A percentile compares a stretch with the other conserved stretches of the same genome.
These are phyloP conservation scores for Globisporangium emineosum DNA, from an alignment of 352 stramenopile species.

Conservation along the genomic window DNA sequence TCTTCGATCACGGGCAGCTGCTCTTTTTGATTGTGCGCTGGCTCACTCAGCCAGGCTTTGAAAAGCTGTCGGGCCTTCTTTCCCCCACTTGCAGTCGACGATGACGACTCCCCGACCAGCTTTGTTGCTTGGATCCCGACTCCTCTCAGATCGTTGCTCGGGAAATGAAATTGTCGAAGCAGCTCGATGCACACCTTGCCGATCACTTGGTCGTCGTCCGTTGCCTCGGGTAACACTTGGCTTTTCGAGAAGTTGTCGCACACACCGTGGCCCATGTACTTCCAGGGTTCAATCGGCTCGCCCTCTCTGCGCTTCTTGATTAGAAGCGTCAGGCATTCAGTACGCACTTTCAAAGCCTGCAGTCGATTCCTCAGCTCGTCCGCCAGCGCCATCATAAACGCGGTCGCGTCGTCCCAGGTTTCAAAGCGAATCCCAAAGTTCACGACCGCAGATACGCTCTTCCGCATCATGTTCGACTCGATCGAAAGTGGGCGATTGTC, in stretches of 20 bases:
- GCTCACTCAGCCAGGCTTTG: slow-evolving; percentile 49
- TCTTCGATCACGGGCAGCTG: slow-evolving; percentile 1
- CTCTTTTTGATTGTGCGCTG: slow-evolving; percentile 3
- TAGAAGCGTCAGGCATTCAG: slow-evolving; percentile 73
- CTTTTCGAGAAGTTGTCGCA: slow-evolving; percentile 88
- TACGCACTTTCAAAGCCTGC: slow-evolving; percentile 47
- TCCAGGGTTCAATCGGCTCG: slow-evolving; percentile 66
- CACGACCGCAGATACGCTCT: slow-evolving; percentile 90
- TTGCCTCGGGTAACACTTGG: slow-evolving; percentile 51
- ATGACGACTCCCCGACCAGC: slow-evolving; percentile 24
- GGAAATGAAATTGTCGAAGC: slow-evolving; percentile 57
- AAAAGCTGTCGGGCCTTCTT: slow-evolving; percentile 38
- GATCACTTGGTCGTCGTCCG: slow-evolving; percentile 53
- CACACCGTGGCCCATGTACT: slow-evolving; percentile 85
- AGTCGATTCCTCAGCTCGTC: slow-evolving; percentile 73
- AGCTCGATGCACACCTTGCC: slow-evolving; percentile 51
- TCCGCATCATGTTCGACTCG: slow-evolving; percentile 69
- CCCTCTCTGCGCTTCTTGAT: slow-evolving; percentile 80
- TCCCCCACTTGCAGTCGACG: slow-evolving; percentile 8
- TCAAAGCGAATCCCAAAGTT: slow-evolving; percentile 92
- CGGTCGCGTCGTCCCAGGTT: slow-evolving; percentile 62
- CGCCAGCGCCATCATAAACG: slow-evolving; percentile 78
- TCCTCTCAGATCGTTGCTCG: slow-evolving; percentile 59
- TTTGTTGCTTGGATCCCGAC: slow-evolving; percentile 80
- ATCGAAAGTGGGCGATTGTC: slow-evolving; percentile 69